Evolutionary conservation across 2,329 filamentous ascomycete species (phyloP).

Genomic region (Colletotrichum sansevieriae): DNA sequence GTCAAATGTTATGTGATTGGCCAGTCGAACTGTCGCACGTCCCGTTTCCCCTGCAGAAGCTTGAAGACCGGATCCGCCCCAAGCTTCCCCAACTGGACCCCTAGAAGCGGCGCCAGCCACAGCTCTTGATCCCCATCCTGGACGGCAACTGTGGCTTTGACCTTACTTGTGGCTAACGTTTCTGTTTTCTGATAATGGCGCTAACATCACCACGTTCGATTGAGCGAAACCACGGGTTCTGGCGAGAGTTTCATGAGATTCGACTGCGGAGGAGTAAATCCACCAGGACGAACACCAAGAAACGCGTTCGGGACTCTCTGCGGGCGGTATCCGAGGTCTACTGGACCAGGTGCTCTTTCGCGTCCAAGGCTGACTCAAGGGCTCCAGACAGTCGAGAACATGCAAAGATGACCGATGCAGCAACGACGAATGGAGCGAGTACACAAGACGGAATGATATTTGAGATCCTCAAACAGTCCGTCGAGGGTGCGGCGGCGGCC

Average conservation of each 20-base stretch:
- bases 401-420: slow-evolving; percentile 43
- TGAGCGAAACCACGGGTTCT: slow-evolving; percentile 2
- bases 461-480: slow-evolving; percentile 59
- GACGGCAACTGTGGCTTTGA: slow-evolving; percentile 11
- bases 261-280: neutral
- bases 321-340: neutral
- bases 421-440: slow-evolving; percentile 34
- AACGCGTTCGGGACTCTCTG: neutral
- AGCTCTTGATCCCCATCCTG: neutral
- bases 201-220: slow-evolving; percentile 30
- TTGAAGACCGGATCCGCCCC: slow-evolving; percentile 6
- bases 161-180: slow-evolving; percentile 22
- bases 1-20: slow-evolving; percentile 13
- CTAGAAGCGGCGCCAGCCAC: slow-evolving; percentile 12
- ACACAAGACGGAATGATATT: slow-evolving; percentile 55
- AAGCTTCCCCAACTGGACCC: slow-evolving; percentile 18
- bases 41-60: slow-evolving; percentile 29
- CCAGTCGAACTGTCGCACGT: neutral
- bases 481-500: slow-evolving; percentile 60
- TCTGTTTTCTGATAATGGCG: slow-evolving; percentile 22
- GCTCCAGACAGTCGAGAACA: slow-evolving; percentile 2
- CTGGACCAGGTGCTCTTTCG: neutral
- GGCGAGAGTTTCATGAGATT: neutral
- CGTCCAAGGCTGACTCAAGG: slow-evolving; percentile 17
- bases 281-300: neutral